Base-by-base conservation (phyloP, 148 eudicot species). In the Arctostaphylos glauca region DNA sequence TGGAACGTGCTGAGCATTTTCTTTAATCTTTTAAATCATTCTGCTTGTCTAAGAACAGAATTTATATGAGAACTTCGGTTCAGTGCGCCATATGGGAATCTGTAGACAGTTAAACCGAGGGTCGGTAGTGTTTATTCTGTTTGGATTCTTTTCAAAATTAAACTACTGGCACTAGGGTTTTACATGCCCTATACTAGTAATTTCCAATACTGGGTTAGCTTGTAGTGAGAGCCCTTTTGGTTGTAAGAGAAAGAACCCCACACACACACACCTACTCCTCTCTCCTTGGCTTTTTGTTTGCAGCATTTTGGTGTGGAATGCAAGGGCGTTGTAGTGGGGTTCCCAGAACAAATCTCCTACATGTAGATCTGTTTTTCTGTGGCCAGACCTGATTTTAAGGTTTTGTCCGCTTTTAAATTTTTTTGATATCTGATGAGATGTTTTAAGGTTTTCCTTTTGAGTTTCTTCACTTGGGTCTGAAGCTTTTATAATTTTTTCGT, bases 251-350 rank as follows among this genome's bases (percentile, higher is more conserved):
- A 23, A 48, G 66, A 81, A 70, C 83, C 83, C 82, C 75, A 66
- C 82, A 21, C 41, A 6, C 82, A 18, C 82, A 44, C 81, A 6
- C 31, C 7, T 43, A 71, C 73, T 16, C 50, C 25, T 60, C 43
- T 67, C 48, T 48, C 23, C n/a, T 68, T 38, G 77, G 31, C 77
- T 70, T 72, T 71, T 43, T 44, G 67, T 19, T 41, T 54, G 53
- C 83, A 38, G 52, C 83, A 81, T 70, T 72, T 70, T 48, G 67
- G 52, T 53, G 83, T 9, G 67, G 77, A 71, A 53, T 71, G 67
- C 64, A 72, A 56, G 59, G 13, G 78, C 13, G 55, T 54, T 73
- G 78, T 54, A 23, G 53, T 81, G 78, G 83, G 83, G 70, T 41
- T 68, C n/a, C 19, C 18, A 56, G 9, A 48, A 52, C 44, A 58